phyloP scores from a whole-genome alignment of 192 early-diverging fungal species.

The Coemansia brasiliensis region DNA sequence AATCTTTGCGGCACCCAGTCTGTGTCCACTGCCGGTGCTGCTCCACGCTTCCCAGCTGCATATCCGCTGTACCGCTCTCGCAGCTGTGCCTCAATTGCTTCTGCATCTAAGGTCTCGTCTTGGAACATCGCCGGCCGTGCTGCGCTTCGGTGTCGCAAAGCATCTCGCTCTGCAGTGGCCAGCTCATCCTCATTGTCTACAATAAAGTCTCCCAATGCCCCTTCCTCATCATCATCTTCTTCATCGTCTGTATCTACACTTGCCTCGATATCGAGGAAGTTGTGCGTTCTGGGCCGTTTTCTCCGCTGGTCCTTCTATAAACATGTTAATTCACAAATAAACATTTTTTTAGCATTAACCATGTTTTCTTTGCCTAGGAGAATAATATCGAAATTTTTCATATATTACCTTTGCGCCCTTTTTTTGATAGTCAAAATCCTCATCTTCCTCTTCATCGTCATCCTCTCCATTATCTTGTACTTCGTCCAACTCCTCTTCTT shows the following conservation, averaged over 20 bases:
- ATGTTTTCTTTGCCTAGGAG: slow-evolving; percentile 31
- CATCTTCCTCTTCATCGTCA: slow-evolving; percentile 21
- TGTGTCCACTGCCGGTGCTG: slow-evolving; percentile 54
- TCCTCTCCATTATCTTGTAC: slow-evolving; percentile 10
- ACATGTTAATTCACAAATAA: no score
- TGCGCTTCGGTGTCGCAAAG: slow-evolving; percentile 55
- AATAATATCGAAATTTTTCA: no score
- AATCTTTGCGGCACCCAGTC: slow-evolving; percentile 70
- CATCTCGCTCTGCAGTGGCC: slow-evolving; percentile 58
- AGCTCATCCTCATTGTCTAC: slow-evolving; percentile 73
- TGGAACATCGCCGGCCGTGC: slow-evolving; percentile 71
- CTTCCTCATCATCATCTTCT: slow-evolving; percentile 73
- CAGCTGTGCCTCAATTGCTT: slow-evolving; percentile 75
- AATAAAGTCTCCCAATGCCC: slow-evolving; percentile 56
- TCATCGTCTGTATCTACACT: slow-evolving; percentile 77
- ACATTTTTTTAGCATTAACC: background rate
- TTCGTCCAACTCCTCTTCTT: slow-evolving; percentile 18
- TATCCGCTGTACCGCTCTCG: slow-evolving; percentile 73
- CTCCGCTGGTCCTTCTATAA: slow-evolving; percentile 19
- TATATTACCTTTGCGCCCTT: slow-evolving; percentile 60
- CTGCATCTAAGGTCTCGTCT: slow-evolving; percentile 78
- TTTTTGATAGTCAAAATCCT: slow-evolving; percentile 43
- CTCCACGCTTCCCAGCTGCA: slow-evolving; percentile 46
- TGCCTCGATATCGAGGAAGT: slow-evolving; percentile 74
- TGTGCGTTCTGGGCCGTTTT: slow-evolving; percentile 43